Evolutionary conservation across 1,284 basidiomycete genomes (phyloP).

Genomic region (Cryptococcus sp.): DNA sequence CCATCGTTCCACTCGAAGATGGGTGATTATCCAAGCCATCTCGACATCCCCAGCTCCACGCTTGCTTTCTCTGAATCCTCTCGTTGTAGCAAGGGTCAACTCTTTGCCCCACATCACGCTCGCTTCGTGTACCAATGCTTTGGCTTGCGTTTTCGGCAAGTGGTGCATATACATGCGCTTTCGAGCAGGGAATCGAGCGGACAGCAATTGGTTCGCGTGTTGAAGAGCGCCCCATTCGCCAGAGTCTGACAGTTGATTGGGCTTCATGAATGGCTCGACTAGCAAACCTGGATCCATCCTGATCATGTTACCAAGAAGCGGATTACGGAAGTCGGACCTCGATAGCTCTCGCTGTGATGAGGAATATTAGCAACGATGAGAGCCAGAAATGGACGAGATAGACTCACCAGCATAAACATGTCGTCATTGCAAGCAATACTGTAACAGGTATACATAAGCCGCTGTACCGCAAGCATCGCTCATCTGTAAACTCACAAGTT

Average conservation of each 20-base stretch:
- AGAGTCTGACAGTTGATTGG: constrained; percentile 23
- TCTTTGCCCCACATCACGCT: constrained; percentile 38
- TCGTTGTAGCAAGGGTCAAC: constrained; percentile 29
- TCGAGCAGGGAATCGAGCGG: constrained; percentile 32
- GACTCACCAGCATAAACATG: constrained; percentile 43
- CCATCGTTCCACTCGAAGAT: constrained; percentile 47
- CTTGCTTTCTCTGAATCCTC: constrained; percentile 40
- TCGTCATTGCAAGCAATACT: constrained; percentile 48
- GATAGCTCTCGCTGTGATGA: constrained; percentile 19
- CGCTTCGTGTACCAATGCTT: constrained; percentile 37
- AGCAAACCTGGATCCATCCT: constrained; percentile 36
- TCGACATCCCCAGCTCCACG: constrained; percentile 42
- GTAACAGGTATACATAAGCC: neutral
- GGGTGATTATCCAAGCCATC: constrained; percentile 40
- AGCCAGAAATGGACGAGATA: too few relatives aligned
- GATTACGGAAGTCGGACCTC: constrained; percentile 41
- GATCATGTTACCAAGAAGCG: constrained; percentile 37
- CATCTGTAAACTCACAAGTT: constrained; percentile 36
- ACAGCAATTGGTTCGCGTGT: constrained; percentile 38
- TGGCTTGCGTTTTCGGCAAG: constrained; percentile 39
- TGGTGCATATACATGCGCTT: constrained; percentile 43
- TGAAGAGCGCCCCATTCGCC: constrained; percentile 50
- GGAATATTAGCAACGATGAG: constrained; percentile 1
- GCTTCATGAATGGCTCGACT: constrained; percentile 26
- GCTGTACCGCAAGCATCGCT: neutral